Base-by-base conservation (phyloP, 495 filamentous ascomycete genomes). In the Penicillium cinerascens region DNA sequence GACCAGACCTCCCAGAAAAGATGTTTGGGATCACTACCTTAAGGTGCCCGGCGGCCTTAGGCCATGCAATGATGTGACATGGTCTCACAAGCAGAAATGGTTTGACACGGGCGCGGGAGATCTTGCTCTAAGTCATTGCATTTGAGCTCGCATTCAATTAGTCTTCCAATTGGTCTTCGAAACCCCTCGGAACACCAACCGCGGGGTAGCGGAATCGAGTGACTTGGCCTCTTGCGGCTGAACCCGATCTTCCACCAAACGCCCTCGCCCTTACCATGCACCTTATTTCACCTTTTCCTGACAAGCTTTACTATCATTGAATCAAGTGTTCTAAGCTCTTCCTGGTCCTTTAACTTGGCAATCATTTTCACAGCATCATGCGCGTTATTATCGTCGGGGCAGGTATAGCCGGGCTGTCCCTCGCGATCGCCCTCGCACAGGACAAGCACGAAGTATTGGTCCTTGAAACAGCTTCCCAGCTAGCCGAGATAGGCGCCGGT, bases 401-500 rank as follows among this genome's bases (percentile, higher is more conserved):
- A 2, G 46, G 46, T 6, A 49, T 49, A 40, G 46, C 46, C 0
- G 46, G 46, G 5, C 18, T 49, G 1, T 49, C 46, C 46, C 23
- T 49, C 8, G 36, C 46, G 2, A 39, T 49, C 13, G n/a, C 46
- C 7, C 46, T 49, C 22, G 22, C 46, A 40, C 46, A 41, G 17
- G 11, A 4, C 16, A 18, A 27, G 2, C n/a, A 49, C 23, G n/a
- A 25, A 0, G 46, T 40, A 11, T 16, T 40, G 1, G 11, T 41
- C 36, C 15, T 49, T 3, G 46, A 49, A 21, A 39, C 46, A 2
- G 46, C 36, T 0, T 22, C 46, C 11, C 46, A 18, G 9, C 8
- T 49, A 41, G 46, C 46, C 6, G 46, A 49, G n/a, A 21, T 49
- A 26, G 46, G 46, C 1, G 46, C 46, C 7, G 46, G 46, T 4